Conservation (phyloP, 768 basidiomycete genomes). For the Boletus edulis region DNA sequence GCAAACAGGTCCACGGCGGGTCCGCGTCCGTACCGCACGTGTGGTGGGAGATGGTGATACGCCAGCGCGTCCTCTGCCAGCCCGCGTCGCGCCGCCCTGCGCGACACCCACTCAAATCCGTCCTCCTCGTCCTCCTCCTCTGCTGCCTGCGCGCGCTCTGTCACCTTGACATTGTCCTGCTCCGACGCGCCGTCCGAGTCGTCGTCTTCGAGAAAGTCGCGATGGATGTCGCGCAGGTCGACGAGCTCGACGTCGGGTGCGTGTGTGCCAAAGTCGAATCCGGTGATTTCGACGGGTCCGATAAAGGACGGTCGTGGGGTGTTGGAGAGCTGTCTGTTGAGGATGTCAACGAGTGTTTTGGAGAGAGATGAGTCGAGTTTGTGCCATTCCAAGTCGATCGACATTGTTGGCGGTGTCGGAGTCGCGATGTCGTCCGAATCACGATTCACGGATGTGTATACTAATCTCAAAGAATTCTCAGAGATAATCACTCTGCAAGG, state of each 20-base stretch:
- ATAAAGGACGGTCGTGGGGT: slow-evolving; percentile 89
- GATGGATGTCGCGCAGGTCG: slow-evolving; percentile 91
- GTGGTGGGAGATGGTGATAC: slow-evolving; percentile 71
- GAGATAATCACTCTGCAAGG: no score
- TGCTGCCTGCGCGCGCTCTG: slow-evolving; percentile 39
- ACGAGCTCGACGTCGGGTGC: slow-evolving; percentile 86
- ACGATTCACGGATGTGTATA: no score
- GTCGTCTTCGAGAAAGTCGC: slow-evolving; percentile 89
- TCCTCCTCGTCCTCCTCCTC: slow-evolving; percentile 70
- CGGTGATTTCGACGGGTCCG: slow-evolving; percentile 84
- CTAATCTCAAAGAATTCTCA: no score
- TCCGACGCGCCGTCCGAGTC: slow-evolving; percentile 36
- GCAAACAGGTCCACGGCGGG: slow-evolving; percentile 58
- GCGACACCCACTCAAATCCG: slow-evolving; percentile 79
- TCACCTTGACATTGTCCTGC: slow-evolving; percentile 42
- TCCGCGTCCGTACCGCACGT: slow-evolving; percentile 62
- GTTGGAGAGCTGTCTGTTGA: slow-evolving; percentile 75
- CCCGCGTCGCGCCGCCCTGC: slow-evolving; percentile 55
- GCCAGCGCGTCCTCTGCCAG: slow-evolving; percentile 51
- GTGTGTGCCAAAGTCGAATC: slow-evolving; percentile 82
- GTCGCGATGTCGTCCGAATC: background rate
- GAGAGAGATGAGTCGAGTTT: slow-evolving; percentile 76
- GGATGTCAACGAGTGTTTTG: slow-evolving; percentile 60
- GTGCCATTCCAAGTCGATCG: slow-evolving; percentile 93
- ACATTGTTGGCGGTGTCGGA: slow-evolving; percentile 50